Conservation (phyloP, 805 yeast genomes). For the Blastobotrys attinorum region DNA sequence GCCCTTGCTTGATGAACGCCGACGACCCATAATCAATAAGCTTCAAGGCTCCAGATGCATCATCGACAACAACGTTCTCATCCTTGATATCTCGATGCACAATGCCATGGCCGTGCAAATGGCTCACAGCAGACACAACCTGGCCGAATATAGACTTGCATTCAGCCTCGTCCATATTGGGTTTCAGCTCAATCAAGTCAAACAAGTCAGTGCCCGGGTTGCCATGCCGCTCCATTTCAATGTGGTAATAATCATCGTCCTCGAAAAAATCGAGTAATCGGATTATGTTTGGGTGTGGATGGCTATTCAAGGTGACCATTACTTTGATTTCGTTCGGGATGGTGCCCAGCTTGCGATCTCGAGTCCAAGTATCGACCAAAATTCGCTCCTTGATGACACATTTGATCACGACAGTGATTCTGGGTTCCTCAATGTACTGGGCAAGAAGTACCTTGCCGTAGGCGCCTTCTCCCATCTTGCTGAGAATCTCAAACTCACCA, state of each 20-base stretch:
- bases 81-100: slow-evolving; percentile 94
- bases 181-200: slow-evolving; percentile 81
- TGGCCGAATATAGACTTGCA: slow-evolving; percentile 74
- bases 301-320: slow-evolving; percentile 57
- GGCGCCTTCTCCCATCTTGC: slow-evolving; percentile 92
- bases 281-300: slow-evolving; percentile 83
- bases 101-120: slow-evolving; percentile 77
- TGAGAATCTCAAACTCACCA: slow-evolving; percentile 59
- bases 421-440: slow-evolving; percentile 52
- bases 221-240: slow-evolving; percentile 90
- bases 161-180: slow-evolving; percentile 72
- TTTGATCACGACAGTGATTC: slow-evolving; percentile 69
- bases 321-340: slow-evolving; percentile 95
- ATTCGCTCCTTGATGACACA: slow-evolving; percentile 88
- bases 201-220: slow-evolving; percentile 85
- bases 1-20: slow-evolving; percentile 83
- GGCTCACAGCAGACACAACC: slow-evolving; percentile 67
- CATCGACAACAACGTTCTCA: slow-evolving; percentile 85
- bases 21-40: slow-evolving; percentile 95
- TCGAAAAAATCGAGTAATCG: slow-evolving; percentile 86
- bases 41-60: slow-evolving; percentile 61
- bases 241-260: slow-evolving; percentile 79
- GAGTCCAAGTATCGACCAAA: slow-evolving; percentile 94
- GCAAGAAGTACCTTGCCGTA: slow-evolving; percentile 90
- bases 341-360: slow-evolving; percentile 85